These are phyloP conservation scores for Dissoconium aciculare DNA, from an alignment of 2,329 filamentous ascomycete genomes.

Conservation along the genomic window DNA sequence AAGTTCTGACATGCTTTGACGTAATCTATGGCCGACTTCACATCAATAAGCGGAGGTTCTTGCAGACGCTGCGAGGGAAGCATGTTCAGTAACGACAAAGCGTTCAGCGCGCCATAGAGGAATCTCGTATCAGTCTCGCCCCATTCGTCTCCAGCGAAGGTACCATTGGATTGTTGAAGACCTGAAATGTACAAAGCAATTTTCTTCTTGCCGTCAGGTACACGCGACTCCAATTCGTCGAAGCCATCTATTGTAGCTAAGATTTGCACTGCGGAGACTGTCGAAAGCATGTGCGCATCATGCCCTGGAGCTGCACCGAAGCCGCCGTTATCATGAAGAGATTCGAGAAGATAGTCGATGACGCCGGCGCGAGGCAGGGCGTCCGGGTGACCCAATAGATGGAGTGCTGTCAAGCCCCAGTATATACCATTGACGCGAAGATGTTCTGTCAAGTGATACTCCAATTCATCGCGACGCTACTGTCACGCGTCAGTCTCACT, in stretches of 20 bases:
- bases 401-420: conserved; percentile 82
- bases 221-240: conserved; percentile 59
- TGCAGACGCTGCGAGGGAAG: conserved; percentile 32
- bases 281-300: conserved; percentile 92
- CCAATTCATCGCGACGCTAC: conserved; percentile 78
- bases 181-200: conserved; percentile 69
- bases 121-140: conserved; percentile 93
- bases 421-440: conserved; percentile 90
- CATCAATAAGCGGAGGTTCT: conserved; percentile 44
- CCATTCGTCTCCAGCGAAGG: conserved; percentile 90
- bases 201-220: conserved; percentile 51
- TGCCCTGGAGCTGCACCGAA: conserved; percentile 90
- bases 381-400: conserved; percentile 67
- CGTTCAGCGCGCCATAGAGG: conserved; percentile 78
- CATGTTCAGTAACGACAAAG: conserved; percentile 66
- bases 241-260: conserved; percentile 74
- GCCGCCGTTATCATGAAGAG: conserved; percentile 73
- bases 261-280: conserved; percentile 87
- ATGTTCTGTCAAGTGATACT: conserved; percentile 97
- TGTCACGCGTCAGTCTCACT: conserved; percentile 25
- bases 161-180: conserved; percentile 68
- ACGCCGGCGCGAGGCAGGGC: conserved; percentile 67
- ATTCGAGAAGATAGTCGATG: conserved; percentile 90
- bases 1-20: conserved; percentile 77
- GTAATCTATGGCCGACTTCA: conserved; percentile 65